phyloP scores from a whole-genome alignment of 2,329 filamentous ascomycete species.

The Tolypocladium capitatum region DNA sequence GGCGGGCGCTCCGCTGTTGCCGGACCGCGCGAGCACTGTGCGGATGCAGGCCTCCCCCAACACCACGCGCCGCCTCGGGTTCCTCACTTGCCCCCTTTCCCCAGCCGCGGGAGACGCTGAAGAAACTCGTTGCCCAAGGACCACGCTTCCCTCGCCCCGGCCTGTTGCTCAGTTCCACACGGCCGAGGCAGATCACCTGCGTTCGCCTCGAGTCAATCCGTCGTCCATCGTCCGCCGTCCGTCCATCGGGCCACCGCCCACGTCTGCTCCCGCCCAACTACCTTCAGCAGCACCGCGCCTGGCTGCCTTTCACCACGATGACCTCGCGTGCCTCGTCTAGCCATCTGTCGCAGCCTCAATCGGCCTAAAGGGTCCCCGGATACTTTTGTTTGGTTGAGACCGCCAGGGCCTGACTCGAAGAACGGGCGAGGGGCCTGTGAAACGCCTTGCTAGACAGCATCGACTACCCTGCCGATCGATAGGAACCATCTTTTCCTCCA shows the following conservation, averaged over 20 bases:
- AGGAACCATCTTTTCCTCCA: slow-evolving; percentile 2
- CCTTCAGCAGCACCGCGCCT: not conserved
- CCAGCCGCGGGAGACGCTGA: not conserved
- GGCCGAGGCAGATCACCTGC: not conserved
- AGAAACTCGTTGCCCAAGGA: not conserved
- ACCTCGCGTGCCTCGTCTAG: slow-evolving; percentile 12
- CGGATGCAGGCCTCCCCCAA: not conserved
- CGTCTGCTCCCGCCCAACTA: not conserved
- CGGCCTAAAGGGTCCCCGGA: slow-evolving; percentile 11
- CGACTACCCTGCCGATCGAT: slow-evolving; percentile 7
- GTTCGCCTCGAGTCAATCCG: not conserved
- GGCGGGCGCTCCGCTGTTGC: not conserved
- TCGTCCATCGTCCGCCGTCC: not conserved
- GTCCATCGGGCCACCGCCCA: not conserved
- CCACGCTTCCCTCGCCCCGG: not conserved
- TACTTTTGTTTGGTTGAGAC: slow-evolving; percentile 10
- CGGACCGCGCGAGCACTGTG: not conserved
- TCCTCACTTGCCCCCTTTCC: not conserved
- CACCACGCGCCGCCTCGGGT: not conserved
- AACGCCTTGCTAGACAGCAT: slow-evolving; percentile 13
- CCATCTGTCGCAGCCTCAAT: slow-evolving; percentile 15
- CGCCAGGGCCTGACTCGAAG: slow-evolving; percentile 5
- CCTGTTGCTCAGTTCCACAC: slow-evolving; percentile 1
- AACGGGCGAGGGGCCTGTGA: slow-evolving; percentile 15
- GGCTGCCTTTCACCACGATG: slow-evolving; percentile 14